phyloP scores from a whole-genome alignment of 2,329 filamentous ascomycete genomes.

The Botrytis porri region DNA sequence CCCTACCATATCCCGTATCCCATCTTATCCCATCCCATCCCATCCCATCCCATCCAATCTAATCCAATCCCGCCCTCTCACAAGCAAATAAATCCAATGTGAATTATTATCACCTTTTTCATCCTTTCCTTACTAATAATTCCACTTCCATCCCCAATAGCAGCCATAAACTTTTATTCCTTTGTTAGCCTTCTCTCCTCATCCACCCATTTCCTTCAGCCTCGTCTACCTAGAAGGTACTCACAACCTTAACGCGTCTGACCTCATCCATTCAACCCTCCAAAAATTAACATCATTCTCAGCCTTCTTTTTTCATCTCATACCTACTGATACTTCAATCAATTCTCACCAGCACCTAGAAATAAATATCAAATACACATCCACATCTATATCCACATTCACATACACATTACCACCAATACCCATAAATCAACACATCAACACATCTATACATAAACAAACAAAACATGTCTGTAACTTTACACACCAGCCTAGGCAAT shows the following conservation, averaged over 20 bases:
- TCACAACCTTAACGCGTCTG: background rate
- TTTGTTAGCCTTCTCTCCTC: background rate
- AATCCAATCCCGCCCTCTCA: background rate
- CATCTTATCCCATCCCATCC: background rate
- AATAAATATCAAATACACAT: background rate
- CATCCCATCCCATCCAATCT: background rate
- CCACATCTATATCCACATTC: too few species aligned
- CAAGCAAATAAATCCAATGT: background rate
- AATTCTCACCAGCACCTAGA: background rate
- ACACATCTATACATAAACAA: too few species aligned
- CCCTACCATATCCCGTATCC: background rate
- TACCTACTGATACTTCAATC: too few species aligned
- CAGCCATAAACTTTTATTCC: background rate
- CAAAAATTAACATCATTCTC: too few species aligned
- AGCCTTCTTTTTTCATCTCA: slow-evolving; percentile 1
- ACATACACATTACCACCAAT: background rate
- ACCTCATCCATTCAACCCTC: too few species aligned
- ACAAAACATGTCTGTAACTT: slow-evolving; percentile 57
- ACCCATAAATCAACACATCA: background rate
- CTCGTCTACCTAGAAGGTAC: background rate
- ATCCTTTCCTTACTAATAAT: background rate
- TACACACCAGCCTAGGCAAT: slow-evolving; percentile 86
- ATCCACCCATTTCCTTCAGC: background rate
- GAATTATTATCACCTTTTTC: background rate
- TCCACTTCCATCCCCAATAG: background rate